Evolutionary conservation across 2,329 filamentous ascomycete species (phyloP).

Genomic region (Talaromyces pinophilus): DNA sequence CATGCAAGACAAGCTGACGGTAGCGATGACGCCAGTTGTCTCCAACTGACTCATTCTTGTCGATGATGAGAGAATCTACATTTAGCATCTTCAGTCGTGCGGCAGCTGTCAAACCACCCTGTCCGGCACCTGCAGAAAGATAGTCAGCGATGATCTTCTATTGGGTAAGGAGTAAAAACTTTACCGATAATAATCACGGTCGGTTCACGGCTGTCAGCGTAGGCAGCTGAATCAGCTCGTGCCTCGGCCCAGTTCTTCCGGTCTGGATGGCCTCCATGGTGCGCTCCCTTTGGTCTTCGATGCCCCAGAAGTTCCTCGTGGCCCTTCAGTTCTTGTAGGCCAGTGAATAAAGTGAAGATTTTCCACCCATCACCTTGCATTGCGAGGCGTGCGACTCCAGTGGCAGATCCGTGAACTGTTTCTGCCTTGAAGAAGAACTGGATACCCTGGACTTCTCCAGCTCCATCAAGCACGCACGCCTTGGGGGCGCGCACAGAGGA

Average conservation of each 20-base stretch:
- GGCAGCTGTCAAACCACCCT: constrained; percentile 60
- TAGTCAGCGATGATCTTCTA: constrained; percentile 3
- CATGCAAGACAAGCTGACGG: constrained; percentile 66
- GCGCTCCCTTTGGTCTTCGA: constrained; percentile 57
- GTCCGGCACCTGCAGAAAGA: constrained; percentile 55
- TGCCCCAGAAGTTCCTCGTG: constrained; percentile 53
- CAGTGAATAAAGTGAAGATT: constrained; percentile 65
- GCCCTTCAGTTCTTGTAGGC: constrained; percentile 56
- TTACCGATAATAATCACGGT: constrained; percentile 63
- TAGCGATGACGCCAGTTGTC: constrained; percentile 68
- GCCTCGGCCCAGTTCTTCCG: constrained; percentile 61
- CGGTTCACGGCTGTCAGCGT: constrained; percentile 57
- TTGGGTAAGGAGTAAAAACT: constrained; percentile 25
- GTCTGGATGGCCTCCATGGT: constrained; percentile 50
- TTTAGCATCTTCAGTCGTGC: constrained; percentile 62
- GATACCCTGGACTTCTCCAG: constrained; percentile 54
- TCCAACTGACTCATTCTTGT: constrained; percentile 59
- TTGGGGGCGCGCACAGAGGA: constrained; percentile 48
- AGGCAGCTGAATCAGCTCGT: constrained; percentile 54
- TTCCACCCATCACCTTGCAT: constrained; percentile 55
- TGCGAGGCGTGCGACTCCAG: constrained; percentile 58
- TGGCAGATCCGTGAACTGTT: constrained; percentile 56
- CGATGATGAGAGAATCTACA: constrained; percentile 59
- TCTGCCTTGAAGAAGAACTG: constrained; percentile 58
- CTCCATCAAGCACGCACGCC: constrained; percentile 51